Conservation (phyloP, 176 grass and related monocot genomes). For the Bromus sterilis region DNA sequence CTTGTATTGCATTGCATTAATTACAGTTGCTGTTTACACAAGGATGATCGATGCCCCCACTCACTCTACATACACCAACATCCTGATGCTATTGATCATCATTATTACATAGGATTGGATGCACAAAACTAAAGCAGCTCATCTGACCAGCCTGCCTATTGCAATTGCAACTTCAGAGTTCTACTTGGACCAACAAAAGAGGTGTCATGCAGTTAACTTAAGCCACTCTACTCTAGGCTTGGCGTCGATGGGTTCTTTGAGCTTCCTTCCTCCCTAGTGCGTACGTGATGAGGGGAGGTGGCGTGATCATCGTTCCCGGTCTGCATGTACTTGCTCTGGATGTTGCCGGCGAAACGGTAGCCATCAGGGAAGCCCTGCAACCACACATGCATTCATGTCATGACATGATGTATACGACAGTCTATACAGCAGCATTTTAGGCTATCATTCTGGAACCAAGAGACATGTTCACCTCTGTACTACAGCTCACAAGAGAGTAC, state of each 20-base stretch:
- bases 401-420: background rate
- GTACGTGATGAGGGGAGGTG: conserved; percentile 63
- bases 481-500: conserved; percentile 11
- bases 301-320: conserved; percentile 73
- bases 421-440: background rate
- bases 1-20: background rate
- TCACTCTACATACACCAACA: background rate
- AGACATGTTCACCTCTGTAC: conserved; percentile 43
- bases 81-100: background rate
- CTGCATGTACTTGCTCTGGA: conserved; percentile 61
- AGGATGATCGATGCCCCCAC: background rate
- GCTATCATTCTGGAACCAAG: conserved; percentile 52
- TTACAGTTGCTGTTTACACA: background rate
- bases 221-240: conserved; percentile 12
- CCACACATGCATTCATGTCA: background rate
- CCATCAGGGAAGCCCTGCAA: conserved; percentile 55
- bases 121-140: background rate
- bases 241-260: conserved; percentile 44
- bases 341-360: conserved; percentile 57
- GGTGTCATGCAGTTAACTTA: background rate
- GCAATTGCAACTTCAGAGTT: background rate
- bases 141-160: background rate
- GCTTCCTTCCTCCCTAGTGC: conserved; percentile 55
- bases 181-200: background rate
- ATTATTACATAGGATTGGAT: background rate